phyloP scores from a whole-genome alignment of 1,284 basidiomycete genomes.

The Irpex sp. region DNA sequence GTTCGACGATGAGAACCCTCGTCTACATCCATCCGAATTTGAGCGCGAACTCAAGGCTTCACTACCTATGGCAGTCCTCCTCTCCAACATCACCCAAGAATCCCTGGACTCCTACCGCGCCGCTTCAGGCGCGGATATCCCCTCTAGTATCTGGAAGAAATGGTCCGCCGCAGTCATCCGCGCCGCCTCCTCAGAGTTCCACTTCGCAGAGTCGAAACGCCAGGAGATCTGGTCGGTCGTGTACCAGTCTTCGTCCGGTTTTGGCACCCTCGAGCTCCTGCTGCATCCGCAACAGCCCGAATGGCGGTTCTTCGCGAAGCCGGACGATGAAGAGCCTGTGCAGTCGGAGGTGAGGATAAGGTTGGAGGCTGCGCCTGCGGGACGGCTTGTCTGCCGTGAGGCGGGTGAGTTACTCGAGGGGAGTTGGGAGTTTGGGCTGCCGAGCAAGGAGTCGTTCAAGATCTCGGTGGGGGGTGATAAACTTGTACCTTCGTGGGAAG shows the following conservation, averaged over 20 bases:
- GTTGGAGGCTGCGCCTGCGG: slow-evolving; percentile 67
- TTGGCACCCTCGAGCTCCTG: slow-evolving; percentile 62
- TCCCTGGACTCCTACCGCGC: slow-evolving; percentile 52
- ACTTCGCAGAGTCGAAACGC: slow-evolving; percentile 82
- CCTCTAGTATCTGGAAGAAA: slow-evolving; percentile 50
- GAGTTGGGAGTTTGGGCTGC: slow-evolving; percentile 80
- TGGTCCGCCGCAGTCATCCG: slow-evolving; percentile 71
- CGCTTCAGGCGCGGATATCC: slow-evolving; percentile 37
- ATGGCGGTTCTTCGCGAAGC: slow-evolving; percentile 80
- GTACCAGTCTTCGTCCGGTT: slow-evolving; percentile 68
- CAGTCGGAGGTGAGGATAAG: slow-evolving; percentile 76
- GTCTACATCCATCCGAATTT: slow-evolving; percentile 69
- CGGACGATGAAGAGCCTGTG: slow-evolving; percentile 64
- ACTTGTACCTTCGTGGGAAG: slow-evolving; percentile 81
- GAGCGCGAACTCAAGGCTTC: slow-evolving; percentile 71
- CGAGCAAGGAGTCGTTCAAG: slow-evolving; percentile 48
- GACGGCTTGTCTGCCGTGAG: slow-evolving; percentile 65
- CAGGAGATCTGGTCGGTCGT: slow-evolving; percentile 84
- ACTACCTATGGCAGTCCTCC: slow-evolving; percentile 81
- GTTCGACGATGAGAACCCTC: slow-evolving; percentile 34
- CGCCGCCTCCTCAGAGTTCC: slow-evolving; percentile 60
- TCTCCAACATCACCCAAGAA: slow-evolving; percentile 48
- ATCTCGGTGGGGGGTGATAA: slow-evolving; percentile 66
- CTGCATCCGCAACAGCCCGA: slow-evolving; percentile 76
- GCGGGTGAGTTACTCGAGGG: slow-evolving; percentile 62